phyloP scores from a whole-genome alignment of 371 early-diverging fungal species.

The Mortierella sp. region DNA sequence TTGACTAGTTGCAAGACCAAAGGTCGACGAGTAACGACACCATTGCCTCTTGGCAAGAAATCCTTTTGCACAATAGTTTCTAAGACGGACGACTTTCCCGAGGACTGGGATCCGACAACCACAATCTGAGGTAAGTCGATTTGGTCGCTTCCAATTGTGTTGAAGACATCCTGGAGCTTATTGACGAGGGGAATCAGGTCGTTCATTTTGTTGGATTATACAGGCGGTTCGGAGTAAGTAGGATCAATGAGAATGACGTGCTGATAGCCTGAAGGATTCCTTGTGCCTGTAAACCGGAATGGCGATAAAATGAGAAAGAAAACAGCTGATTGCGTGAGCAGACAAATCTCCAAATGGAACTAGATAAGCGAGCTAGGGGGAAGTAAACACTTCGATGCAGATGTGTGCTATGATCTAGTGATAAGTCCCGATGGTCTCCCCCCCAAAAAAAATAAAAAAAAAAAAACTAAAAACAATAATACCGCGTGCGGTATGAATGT shows the following conservation, averaged over 20 bases:
- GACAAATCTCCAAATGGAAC: not conserved
- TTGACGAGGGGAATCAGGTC: conserved; percentile 90
- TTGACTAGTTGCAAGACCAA: conserved; percentile 91
- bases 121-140: conserved; percentile 95
- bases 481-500: not conserved
- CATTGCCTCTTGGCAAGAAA: conserved; percentile 92
- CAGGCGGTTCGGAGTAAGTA: not conserved
- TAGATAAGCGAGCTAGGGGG: not conserved
- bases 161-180: conserved; percentile 94
- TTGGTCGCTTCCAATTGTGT: conserved; percentile 81
- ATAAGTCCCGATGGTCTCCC: not conserved
- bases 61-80: conserved; percentile 94
- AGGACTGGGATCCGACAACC: conserved; percentile 89
- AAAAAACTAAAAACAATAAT: conserved; percentile 3
- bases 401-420: not conserved
- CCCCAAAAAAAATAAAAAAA: not conserved
- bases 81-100: conserved; percentile 94
- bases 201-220: conserved; percentile 67
- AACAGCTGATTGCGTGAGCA: not conserved
- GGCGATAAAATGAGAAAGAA: not conserved
- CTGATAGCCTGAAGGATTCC: conserved; percentile 1
- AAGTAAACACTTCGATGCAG: not conserved
- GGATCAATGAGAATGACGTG: not conserved
- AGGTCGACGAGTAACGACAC: conserved; percentile 94
- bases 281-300: conserved; percentile 19